Percentiles rank a stretch among this genome's conserved stretches.
phyloP scores from a whole-genome alignment of 768 basidiomycete species.

The Pleurotus citrinopileatus region DNA sequence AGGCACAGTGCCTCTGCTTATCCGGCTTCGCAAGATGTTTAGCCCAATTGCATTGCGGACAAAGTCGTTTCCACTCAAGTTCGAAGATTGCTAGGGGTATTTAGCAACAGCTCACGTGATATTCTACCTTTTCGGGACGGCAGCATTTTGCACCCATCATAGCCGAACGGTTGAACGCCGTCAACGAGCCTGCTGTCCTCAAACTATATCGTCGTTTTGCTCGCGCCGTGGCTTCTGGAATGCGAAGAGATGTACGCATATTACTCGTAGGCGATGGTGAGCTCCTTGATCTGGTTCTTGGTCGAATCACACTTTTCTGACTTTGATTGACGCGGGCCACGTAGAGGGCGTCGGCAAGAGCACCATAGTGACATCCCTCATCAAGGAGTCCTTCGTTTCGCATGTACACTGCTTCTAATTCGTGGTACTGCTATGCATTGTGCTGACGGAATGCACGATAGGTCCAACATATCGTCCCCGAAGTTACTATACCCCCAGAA shows the following conservation, averaged over 20 bases:
- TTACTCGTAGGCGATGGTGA: constrained; percentile 91
- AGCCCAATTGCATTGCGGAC: too few relatives aligned
- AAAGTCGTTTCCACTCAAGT: too few relatives aligned
- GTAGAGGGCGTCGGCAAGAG: constrained; percentile 97
- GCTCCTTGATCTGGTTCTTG: constrained; percentile 25
- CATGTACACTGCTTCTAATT: constrained; percentile 54
- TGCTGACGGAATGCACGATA: constrained; percentile 26
- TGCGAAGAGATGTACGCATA: constrained; percentile 93
- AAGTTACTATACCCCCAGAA: constrained; percentile 97
- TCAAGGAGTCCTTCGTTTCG: constrained; percentile 91
- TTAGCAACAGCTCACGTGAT: too few relatives aligned
- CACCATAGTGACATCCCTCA: constrained; percentile 93
- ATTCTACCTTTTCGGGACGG: too few relatives aligned
- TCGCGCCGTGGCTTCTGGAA: constrained; percentile 26
- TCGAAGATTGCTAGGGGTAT: too few relatives aligned
- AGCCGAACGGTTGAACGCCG: too few relatives aligned
- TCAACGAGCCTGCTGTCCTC: too few relatives aligned
- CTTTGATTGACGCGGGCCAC: constrained; percentile 14
- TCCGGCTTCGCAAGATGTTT: too few relatives aligned
- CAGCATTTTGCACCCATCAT: too few relatives aligned
- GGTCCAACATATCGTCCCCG: constrained; percentile 95
- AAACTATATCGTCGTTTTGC: not conserved
- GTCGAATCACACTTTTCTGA: not conserved
- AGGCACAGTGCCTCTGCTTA: too few relatives aligned
- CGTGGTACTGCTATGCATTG: constrained; percentile 8